These are phyloP conservation scores for Haplographium delicatum DNA, from an alignment of 495 filamentous ascomycete species.

Conservation along the genomic window DNA sequence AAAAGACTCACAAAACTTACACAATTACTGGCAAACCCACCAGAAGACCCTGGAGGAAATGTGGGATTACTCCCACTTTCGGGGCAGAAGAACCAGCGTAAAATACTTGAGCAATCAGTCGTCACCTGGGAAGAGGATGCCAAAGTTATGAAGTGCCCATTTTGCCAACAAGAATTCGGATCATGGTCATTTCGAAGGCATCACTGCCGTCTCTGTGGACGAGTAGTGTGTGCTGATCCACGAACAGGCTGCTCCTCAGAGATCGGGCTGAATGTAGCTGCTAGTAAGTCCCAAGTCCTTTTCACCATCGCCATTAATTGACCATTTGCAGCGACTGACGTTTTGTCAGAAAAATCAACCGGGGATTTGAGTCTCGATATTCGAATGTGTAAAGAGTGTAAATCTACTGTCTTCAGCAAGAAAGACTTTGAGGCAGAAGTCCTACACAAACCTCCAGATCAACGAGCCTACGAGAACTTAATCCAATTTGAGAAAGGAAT, in stretches of 20 bases:
- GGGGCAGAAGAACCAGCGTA: constrained; percentile 57
- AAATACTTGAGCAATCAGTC: constrained; percentile 80
- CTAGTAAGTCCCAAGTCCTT: constrained; percentile 46
- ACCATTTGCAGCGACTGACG: constrained; percentile 36
- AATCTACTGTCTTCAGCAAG: constrained; percentile 73
- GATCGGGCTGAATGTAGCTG: constrained; percentile 70
- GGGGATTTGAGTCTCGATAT: constrained; percentile 68
- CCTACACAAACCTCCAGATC: constrained; percentile 63
- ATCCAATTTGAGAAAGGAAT: constrained; percentile 89
- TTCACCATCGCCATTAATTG: constrained; percentile 18
- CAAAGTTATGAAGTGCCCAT: constrained; percentile 73
- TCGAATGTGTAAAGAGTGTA: constrained; percentile 89
- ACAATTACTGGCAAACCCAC: constrained; percentile 68
- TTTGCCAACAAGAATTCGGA: constrained; percentile 91
- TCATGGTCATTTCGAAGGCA: constrained; percentile 85
- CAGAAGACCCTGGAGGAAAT: constrained; percentile 38
- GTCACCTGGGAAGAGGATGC: constrained; percentile 95
- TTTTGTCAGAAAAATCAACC: constrained; percentile 55
- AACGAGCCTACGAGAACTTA: constrained; percentile 80
- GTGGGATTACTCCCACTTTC: constrained; percentile 27
- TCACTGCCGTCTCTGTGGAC: constrained; percentile 89
- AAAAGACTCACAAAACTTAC: constrained; percentile 89
- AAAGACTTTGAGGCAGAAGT: constrained; percentile 74
- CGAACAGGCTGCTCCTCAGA: constrained; percentile 80
- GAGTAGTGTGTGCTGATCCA: constrained; percentile 85